Evolutionary conservation across 2,329 filamentous ascomycete genomes (phyloP), one percentile per base, ranked within the genome.

Genomic region (Fusarium burgessii): DNA sequence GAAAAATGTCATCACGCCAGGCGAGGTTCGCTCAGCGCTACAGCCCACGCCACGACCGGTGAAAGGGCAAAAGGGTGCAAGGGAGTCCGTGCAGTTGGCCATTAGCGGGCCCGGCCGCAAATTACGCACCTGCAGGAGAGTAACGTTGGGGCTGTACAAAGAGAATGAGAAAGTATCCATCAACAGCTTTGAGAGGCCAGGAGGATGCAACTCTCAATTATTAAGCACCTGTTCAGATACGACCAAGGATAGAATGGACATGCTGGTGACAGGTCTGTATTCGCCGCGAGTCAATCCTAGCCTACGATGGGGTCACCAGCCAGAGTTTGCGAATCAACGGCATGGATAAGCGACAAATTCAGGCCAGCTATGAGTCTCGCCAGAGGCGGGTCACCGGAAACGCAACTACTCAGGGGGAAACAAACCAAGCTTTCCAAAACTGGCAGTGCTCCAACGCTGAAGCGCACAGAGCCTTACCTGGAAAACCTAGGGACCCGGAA

Each of bases 311-410:
- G 58, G 49, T 60, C 55, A 49, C 60, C 32, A 20, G 50, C 41
- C 59, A 57, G 49, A 45, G 20, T 50, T 74, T 75, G 66, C 72
- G 68, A 76, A 76, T 76, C 74, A 75, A 62, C 55, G 51, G 49
- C 71, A 66, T 73, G 72, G 63, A 74, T 75, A 76, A 75, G 74
- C 72, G 74, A 76, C 70, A 51, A 29, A 47, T 72, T 66, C 40
- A 49, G 65, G 70, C 68, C 62, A 66, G 43, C 52, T 55, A 57
- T 50, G 52, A 51, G 62, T 59, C 66, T 70, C 65, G 66, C 66
- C 64, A 71, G 55, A 69, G 55, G 66, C 66, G 72, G 74, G 68
- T 73, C 74, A 74, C 62, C 72, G 66, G 71, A 74, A 74, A 73
- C 63, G 69, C 74, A 61, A 64, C 52, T 55, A 40, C 32, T 55